These are phyloP conservation scores for Halophytophthora batemanensis DNA, from an alignment of 352 stramenopile genomes.

Conservation along the genomic window DNA sequence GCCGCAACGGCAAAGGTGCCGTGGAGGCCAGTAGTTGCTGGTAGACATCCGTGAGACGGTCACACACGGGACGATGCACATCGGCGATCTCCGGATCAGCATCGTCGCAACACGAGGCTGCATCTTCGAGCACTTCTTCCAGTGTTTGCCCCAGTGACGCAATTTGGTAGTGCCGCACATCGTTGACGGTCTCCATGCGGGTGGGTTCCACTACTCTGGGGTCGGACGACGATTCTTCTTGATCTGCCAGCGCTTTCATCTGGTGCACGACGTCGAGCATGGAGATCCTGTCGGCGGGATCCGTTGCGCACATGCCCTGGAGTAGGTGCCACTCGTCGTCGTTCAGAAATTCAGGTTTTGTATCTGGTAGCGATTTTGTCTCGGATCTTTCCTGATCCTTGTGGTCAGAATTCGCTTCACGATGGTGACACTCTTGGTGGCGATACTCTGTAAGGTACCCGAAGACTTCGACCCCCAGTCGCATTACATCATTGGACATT, in stretches of 20 bases:
- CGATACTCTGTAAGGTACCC: too few relatives aligned
- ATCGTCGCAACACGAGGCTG: slow-evolving; percentile 3
- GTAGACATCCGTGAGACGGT: slow-evolving; percentile 13
- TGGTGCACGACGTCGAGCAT: slow-evolving; percentile 11
- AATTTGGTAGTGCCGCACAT: slow-evolving; percentile 11
- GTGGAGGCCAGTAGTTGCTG: slow-evolving; percentile 4
- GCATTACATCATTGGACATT: too few relatives aligned
- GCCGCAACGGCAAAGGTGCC: background rate
- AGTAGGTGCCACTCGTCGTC: slow-evolving; percentile 11
- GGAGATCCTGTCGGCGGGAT: slow-evolving; percentile 1
- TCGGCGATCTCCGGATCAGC: background rate
- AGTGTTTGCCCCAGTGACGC: slow-evolving; percentile 15
- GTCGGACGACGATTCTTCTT: background rate
- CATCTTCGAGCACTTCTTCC: slow-evolving; percentile 9
- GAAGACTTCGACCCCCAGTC: too few relatives aligned
- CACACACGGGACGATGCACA: slow-evolving; percentile 13
- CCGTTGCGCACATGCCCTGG: slow-evolving; percentile 8
- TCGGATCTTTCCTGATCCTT: too few relatives aligned
- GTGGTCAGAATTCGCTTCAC: too few relatives aligned
- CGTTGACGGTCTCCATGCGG: background rate
- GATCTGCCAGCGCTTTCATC: slow-evolving; percentile 10
- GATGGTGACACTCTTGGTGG: too few relatives aligned
- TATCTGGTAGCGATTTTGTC: slow-evolving; percentile 2
- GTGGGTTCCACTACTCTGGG: too few relatives aligned
- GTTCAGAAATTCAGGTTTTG: slow-evolving; percentile 7